Evolutionary conservation across 2,329 filamentous ascomycete genomes (phyloP).

Genomic region (Fusarium longipes): DNA sequence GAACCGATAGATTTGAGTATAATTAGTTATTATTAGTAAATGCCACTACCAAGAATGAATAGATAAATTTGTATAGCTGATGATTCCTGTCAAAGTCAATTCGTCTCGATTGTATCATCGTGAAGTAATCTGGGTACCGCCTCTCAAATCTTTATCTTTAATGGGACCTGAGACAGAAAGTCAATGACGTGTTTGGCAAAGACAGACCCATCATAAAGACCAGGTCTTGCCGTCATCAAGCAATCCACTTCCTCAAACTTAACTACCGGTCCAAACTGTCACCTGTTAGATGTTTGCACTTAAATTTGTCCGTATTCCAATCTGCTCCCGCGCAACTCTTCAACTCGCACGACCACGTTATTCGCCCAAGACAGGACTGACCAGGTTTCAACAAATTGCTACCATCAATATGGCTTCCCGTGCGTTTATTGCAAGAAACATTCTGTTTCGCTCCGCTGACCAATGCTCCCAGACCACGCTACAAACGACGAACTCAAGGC

Average conservation of each 20-base stretch:
- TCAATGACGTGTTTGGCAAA: neutral
- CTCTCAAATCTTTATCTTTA: too few species aligned
- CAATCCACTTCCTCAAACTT: fast-evolving
- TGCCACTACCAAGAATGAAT: too few species aligned
- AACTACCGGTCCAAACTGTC: neutral
- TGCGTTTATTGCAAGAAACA: neutral
- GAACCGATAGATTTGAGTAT: too few species aligned
- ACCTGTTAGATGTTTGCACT: neutral
- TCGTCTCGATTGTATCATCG: neutral
- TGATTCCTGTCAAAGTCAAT: too few species aligned
- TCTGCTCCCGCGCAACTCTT: neutral
- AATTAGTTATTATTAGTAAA: too few species aligned
- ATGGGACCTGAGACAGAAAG: neutral
- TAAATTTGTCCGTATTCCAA: neutral
- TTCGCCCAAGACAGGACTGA: neutral
- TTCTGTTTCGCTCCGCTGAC: fast-evolving
- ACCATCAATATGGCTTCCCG: neutral
- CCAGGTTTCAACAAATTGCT: neutral
- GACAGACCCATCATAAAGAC: neutral
- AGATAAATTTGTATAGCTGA: too few species aligned
- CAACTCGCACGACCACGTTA: neutral
- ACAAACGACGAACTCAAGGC: constrained; percentile 1
- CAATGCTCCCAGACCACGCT: neutral
- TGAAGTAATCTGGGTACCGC: neutral
- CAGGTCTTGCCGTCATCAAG: neutral